These are phyloP conservation scores for Phanerochaete carnosa DNA, from an alignment of 768 basidiomycete genomes.

Conservation along the genomic window DNA sequence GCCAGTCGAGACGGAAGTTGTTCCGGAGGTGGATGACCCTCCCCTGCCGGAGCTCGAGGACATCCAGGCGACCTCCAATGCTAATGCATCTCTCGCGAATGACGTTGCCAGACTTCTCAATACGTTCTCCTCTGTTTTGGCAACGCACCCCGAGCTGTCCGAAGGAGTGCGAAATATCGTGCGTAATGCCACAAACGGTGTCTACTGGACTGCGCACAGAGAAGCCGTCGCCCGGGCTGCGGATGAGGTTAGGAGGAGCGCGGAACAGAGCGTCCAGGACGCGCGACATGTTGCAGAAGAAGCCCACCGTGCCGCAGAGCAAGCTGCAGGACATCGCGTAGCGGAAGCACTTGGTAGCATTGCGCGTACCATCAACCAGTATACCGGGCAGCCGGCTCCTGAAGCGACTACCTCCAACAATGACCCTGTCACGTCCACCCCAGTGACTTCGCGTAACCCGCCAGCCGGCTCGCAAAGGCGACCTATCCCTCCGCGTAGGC, in stretches of 20 bases:
- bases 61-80: slow-evolving; percentile 17
- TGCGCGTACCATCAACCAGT: slow-evolving; percentile 48
- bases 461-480: background rate
- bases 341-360: slow-evolving; percentile 61
- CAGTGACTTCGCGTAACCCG: slow-evolving; percentile 8
- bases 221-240: slow-evolving; percentile 57
- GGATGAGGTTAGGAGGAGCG: slow-evolving; percentile 41
- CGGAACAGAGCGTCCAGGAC: slow-evolving; percentile 30
- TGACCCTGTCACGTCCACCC: slow-evolving; percentile 20
- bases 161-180: slow-evolving; percentile 64
- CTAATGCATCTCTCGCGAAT: slow-evolving; percentile 47
- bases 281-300: slow-evolving; percentile 40
- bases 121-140: slow-evolving; percentile 51
- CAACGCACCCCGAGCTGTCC: slow-evolving; percentile 68
- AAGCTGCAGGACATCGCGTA: slow-evolving; percentile 61
- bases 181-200: slow-evolving; percentile 56
- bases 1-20: slow-evolving; percentile 2
- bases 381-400: slow-evolving; percentile 12
- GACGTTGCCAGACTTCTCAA: slow-evolving; percentile 65
- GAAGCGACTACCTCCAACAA: background rate
- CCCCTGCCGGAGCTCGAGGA: slow-evolving; percentile 47
- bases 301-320: slow-evolving; percentile 49
- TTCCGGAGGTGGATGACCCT: slow-evolving; percentile 37
- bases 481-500: background rate
- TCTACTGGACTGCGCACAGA: slow-evolving; percentile 68